phyloP scores from a whole-genome alignment of 352 stramenopile genomes.

The Phytophthora niederhauseri region DNA sequence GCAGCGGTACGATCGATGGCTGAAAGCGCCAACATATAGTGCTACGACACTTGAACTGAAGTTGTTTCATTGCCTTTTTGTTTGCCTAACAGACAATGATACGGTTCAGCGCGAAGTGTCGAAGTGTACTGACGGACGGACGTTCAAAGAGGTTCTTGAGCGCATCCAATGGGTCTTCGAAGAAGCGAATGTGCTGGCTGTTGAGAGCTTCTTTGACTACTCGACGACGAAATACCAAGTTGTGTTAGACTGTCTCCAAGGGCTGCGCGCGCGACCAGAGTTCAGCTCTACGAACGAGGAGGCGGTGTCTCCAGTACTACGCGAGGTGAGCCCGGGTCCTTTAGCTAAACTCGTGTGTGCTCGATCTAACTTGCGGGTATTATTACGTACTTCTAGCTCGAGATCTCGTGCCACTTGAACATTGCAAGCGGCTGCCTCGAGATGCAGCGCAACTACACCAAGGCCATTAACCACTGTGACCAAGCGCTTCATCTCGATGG shows the following conservation, averaged over 20 bases:
- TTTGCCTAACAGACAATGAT: constrained; percentile 14
- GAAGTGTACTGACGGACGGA: constrained; percentile 14
- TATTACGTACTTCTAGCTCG: constrained; percentile 17
- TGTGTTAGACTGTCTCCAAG: constrained; percentile 43
- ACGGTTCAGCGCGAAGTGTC: constrained; percentile 19
- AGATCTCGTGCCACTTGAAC: constrained; percentile 69
- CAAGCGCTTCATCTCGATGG: constrained; percentile 43
- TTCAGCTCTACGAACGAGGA: constrained; percentile 15
- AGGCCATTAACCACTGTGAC: constrained; percentile 49
- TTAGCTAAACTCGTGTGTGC: background rate
- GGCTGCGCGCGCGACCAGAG: constrained; percentile 22
- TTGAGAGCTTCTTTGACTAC: constrained; percentile 71
- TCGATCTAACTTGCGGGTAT: constrained; percentile 5
- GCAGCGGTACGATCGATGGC: constrained; percentile 21
- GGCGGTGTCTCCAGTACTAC: constrained; percentile 15
- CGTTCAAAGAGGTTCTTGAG: constrained; percentile 30
- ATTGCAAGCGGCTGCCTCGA: constrained; percentile 66
- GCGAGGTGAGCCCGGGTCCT: constrained; percentile 21
- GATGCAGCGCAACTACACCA: constrained; percentile 59
- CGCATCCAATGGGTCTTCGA: constrained; percentile 46
- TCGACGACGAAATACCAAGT: constrained; percentile 61
- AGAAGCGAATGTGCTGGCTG: constrained; percentile 63
- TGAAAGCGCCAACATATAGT: background rate
- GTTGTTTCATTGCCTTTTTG: background rate
- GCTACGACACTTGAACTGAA: background rate